Conservation (phyloP, 306 rosid genomes). For the Pyrus bretschneideri region DNA sequence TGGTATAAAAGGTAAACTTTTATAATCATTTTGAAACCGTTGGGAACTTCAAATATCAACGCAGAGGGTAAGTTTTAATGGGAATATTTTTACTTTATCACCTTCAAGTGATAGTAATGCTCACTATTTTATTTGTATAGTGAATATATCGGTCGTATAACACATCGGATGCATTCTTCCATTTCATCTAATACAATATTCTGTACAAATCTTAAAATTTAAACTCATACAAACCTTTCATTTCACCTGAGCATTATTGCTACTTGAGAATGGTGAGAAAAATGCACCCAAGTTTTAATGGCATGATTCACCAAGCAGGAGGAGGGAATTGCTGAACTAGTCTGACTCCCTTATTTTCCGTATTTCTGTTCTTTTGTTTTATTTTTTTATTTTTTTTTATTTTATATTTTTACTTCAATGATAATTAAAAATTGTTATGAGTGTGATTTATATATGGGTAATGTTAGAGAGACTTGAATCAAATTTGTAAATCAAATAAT, state of each 20-base stretch:
- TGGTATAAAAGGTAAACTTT: conserved; percentile 2
- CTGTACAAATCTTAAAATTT: no score
- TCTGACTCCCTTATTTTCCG: not conserved
- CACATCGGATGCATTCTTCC: no score
- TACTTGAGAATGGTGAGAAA: no score
- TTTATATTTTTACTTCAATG: not conserved
- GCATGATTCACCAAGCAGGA: conserved; percentile 19
- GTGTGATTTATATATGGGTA: not conserved
- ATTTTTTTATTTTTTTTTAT: not conserved
- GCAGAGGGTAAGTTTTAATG: conserved; percentile 11
- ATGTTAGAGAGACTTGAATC: no score
- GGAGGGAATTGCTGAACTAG: conserved; percentile 6
- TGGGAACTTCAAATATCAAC: conserved; percentile 21
- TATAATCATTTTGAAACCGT: conserved; percentile 12
- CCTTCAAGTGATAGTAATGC: no score
- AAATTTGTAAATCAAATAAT: no score
- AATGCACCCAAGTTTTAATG: not conserved
- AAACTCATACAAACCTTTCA: no score
- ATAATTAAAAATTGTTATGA: not conserved
- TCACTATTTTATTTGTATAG: no score
- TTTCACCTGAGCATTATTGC: no score
- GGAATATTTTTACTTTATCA: not conserved
- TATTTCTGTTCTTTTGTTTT: not conserved
- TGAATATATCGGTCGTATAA: no score
- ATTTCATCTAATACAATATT: no score